Evolutionary conservation across 2,329 filamentous ascomycete genomes (phyloP).

Genomic region (Fusarium floridanum): DNA sequence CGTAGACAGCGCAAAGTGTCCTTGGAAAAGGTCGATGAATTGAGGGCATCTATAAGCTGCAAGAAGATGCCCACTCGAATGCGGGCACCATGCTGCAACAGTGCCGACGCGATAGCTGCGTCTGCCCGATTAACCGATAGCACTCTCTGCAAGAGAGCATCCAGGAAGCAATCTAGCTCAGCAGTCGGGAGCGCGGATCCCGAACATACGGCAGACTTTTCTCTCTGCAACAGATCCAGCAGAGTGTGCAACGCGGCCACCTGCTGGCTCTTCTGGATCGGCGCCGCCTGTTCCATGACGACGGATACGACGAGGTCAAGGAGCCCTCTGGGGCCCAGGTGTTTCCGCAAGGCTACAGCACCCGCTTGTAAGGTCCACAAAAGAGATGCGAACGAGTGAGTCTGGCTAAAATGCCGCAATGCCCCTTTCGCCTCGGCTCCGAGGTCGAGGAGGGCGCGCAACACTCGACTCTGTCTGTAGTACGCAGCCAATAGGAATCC

Average conservation of each 20-base stretch:
- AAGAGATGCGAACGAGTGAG: slow-evolving; percentile 1
- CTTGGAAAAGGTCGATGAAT: neutral
- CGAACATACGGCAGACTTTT: neutral
- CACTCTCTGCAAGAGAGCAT: neutral
- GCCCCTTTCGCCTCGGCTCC: neutral
- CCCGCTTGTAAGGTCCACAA: neutral
- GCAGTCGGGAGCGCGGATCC: neutral
- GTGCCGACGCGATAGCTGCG: neutral
- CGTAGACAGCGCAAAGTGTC: neutral
- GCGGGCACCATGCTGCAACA: neutral
- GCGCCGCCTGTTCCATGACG: neutral
- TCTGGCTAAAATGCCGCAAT: neutral
- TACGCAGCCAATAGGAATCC: neutral
- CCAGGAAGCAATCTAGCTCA: neutral
- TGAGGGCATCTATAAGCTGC: neutral
- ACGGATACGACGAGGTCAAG: neutral
- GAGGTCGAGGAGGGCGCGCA: neutral
- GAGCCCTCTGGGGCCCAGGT: neutral
- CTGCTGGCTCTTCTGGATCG: neutral
- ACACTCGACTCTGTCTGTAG: neutral
- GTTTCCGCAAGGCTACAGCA: neutral
- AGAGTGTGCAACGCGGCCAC: neutral
- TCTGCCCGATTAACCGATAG: neutral
- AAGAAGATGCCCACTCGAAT: neutral
- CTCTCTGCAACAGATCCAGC: neutral